Evolutionary conservation across 108 stramenopile genomes (phyloP).

Genomic region (Skeletonema potamos): DNA sequence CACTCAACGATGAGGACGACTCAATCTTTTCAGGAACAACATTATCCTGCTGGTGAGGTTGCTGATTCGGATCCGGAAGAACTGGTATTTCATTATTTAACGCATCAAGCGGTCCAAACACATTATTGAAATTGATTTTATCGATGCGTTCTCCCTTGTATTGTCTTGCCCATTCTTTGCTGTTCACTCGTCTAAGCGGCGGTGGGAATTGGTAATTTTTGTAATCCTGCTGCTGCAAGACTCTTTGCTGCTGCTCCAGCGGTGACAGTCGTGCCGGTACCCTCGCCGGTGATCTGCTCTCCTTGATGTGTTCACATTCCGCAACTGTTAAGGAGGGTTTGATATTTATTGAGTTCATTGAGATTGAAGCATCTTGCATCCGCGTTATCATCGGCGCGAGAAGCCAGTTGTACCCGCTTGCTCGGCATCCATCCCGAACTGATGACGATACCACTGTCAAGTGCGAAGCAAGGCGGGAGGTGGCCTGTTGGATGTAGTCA

Average conservation of each 20-base stretch:
- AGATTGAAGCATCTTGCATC: constrained; percentile 7
- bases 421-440: background rate
- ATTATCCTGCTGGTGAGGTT: background rate
- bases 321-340: background rate
- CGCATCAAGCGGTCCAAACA: constrained; percentile 27
- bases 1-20: background rate
- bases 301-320: constrained; percentile 2
- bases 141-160: constrained; percentile 43
- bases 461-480: constrained; percentile 4
- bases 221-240: constrained; percentile 1
- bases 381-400: constrained; percentile 22
- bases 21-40: background rate
- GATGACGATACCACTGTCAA: constrained; percentile 11
- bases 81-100: constrained; percentile 36
- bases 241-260: constrained; percentile 6
- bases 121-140: constrained; percentile 48
- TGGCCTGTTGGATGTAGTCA: constrained; percentile 5
- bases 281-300: background rate
- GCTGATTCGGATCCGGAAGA: background rate
- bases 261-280: background rate
- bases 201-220: background rate
- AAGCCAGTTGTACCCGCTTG: constrained; percentile 10
- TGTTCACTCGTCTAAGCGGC: constrained; percentile 18
- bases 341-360: background rate
- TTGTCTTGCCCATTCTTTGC: constrained; percentile 34